These are phyloP conservation scores for Pleurotus cornucopiae DNA, from an alignment of 768 basidiomycete genomes.

Conservation along the genomic window DNA sequence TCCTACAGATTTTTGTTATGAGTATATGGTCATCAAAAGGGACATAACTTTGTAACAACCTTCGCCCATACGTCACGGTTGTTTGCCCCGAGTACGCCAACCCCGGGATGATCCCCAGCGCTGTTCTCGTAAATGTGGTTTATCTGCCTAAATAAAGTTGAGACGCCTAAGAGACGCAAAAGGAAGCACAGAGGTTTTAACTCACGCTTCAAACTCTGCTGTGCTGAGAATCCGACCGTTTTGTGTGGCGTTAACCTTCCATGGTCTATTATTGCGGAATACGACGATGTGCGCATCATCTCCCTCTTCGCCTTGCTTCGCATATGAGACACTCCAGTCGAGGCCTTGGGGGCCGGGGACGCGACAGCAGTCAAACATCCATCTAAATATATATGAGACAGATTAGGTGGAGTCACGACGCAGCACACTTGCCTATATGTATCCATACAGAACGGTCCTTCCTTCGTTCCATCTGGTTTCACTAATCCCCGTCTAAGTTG, in stretches of 20 bases:
- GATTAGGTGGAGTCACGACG: background rate
- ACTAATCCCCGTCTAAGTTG: slow-evolving; percentile 63
- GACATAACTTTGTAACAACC: slow-evolving; percentile 30
- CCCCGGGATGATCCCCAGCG: slow-evolving; percentile 56
- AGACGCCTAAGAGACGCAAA: no score
- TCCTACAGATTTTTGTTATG: slow-evolving; percentile 36
- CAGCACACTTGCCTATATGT: slow-evolving; percentile 57
- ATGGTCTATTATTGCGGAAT: slow-evolving; percentile 79
- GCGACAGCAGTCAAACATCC: slow-evolving; percentile 92
- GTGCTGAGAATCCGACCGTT: slow-evolving; percentile 60
- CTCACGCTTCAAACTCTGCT: slow-evolving; percentile 60
- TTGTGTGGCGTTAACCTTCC: slow-evolving; percentile 66
- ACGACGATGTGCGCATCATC: slow-evolving; percentile 79
- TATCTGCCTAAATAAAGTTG: slow-evolving; percentile 52
- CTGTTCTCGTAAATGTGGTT: slow-evolving; percentile 69
- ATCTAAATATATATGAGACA: slow-evolving; percentile 35
- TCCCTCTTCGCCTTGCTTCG: slow-evolving; percentile 49
- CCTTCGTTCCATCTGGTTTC: slow-evolving; percentile 61
- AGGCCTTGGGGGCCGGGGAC: slow-evolving; percentile 68
- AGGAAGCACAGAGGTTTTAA: background rate
- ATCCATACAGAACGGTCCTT: slow-evolving; percentile 80
- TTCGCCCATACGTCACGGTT: slow-evolving; percentile 90
- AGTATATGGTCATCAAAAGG: background rate
- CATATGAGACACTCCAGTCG: slow-evolving; percentile 76
- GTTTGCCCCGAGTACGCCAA: slow-evolving; percentile 75